phyloP scores from a whole-genome alignment of 306 rosid species.

The Vicia faba region DNA sequence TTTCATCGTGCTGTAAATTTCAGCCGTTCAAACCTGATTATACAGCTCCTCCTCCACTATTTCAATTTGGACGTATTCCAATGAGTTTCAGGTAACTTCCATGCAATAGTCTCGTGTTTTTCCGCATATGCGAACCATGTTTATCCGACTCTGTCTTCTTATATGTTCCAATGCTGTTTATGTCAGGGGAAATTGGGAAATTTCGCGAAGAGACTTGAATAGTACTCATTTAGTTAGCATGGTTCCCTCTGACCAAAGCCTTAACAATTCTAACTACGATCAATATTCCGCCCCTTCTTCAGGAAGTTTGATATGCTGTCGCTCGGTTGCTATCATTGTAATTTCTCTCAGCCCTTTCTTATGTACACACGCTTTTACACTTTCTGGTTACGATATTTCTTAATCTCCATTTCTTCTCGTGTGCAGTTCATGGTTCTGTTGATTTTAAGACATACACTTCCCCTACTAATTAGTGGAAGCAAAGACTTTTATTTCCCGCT shows the following conservation, averaged over 20 bases:
- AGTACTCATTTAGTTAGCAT: constrained; percentile 75
- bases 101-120: no score
- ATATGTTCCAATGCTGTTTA: constrained; percentile 24
- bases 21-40: constrained; percentile 91
- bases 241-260: constrained; percentile 74
- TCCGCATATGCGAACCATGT: not conserved
- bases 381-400: not conserved
- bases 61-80: constrained; percentile 85
- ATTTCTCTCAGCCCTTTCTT: constrained; percentile 32
- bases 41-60: constrained; percentile 88
- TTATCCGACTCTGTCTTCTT: not conserved
- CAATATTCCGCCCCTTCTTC: constrained; percentile 63
- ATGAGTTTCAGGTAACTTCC: constrained; percentile 85
- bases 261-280: constrained; percentile 52
- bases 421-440: constrained; percentile 83
- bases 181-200: constrained; percentile 96
- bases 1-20: not conserved
- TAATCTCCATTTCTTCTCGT: constrained; percentile 31
- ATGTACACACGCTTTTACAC: constrained; percentile 5
- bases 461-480: constrained; percentile 55
- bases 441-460: constrained; percentile 79
- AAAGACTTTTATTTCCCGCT: constrained; percentile 61
- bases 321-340: constrained; percentile 67
- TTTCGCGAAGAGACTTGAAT: constrained; percentile 69
- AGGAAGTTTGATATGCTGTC: constrained; percentile 61